Conservation (phyloP, 306 rosid species). For the Albizia julibrissin region DNA sequence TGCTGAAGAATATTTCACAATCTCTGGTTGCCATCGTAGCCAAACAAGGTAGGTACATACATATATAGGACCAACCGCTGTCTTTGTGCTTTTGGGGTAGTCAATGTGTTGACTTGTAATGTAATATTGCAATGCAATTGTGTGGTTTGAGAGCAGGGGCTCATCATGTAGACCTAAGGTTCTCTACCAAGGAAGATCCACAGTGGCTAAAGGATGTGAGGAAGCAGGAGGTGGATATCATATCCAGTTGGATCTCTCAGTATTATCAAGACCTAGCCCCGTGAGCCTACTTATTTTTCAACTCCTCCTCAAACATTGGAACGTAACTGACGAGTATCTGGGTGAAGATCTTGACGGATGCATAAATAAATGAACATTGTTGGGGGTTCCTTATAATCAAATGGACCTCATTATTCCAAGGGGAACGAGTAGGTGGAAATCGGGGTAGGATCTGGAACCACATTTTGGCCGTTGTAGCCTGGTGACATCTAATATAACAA, state of each 20-base stretch:
- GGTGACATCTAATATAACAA: not conserved
- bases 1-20: slow-evolving; percentile 63
- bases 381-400: too few species aligned
- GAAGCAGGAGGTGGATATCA: slow-evolving; percentile 56
- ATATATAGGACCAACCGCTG: not conserved
- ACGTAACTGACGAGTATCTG: too few species aligned
- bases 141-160: slow-evolving; percentile 61
- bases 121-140: not conserved
- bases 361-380: not conserved
- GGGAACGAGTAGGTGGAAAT: too few species aligned
- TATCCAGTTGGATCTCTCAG: slow-evolving; percentile 61
- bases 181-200: slow-evolving; percentile 68
- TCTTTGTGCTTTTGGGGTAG: not conserved
- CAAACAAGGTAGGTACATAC: slow-evolving; percentile 72
- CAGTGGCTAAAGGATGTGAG: slow-evolving; percentile 77
- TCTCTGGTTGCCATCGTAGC: slow-evolving; percentile 76
- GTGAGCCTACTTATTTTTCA: not conserved
- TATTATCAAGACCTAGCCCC: slow-evolving; percentile 50
- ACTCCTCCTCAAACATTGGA: not conserved
- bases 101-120: not conserved
- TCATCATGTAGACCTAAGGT: slow-evolving; percentile 85
- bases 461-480: not conserved
- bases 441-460: too few species aligned
- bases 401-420: too few species aligned
- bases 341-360: too few species aligned